phyloP scores from a whole-genome alignment of 192 early-diverging fungal species.

The Entomortierella parvispora region DNA sequence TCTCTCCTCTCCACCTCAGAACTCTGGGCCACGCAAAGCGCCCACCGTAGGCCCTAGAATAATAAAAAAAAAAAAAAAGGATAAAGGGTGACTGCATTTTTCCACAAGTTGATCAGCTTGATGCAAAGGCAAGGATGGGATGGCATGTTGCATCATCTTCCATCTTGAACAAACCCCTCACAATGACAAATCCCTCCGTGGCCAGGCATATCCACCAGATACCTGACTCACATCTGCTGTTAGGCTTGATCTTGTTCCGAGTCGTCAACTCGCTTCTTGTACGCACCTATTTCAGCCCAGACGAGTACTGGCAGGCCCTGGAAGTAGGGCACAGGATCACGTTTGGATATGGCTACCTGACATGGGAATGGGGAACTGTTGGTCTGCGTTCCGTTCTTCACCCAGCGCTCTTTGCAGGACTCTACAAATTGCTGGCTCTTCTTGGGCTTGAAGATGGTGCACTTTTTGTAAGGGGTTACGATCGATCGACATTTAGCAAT shows the following conservation, averaged over 20 bases:
- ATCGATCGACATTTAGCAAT: too few relatives aligned
- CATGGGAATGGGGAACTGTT: conserved; percentile 91
- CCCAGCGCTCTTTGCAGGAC: conserved; percentile 83
- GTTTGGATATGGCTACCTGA: conserved; percentile 91
- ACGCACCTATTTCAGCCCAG: conserved; percentile 89
- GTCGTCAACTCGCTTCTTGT: conserved; percentile 67
- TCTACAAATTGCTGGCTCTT: conserved; percentile 72
- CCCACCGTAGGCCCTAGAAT: background rate
- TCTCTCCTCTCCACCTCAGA: too few relatives aligned
- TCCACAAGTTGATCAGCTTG: too few relatives aligned
- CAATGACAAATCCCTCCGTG: background rate
- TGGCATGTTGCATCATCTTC: too few relatives aligned
- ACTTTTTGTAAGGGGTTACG: conserved; percentile 77
- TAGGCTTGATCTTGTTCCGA: conserved; percentile 66
- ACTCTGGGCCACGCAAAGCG: too few relatives aligned
- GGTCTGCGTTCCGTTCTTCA: conserved; percentile 84
- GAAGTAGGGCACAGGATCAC: conserved; percentile 90
- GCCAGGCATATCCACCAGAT: background rate
- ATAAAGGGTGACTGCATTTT: background rate
- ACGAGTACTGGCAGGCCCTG: conserved; percentile 97
- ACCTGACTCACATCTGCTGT: conserved; percentile 20
- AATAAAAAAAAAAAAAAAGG: background rate
- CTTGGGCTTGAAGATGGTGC: conserved; percentile 72
- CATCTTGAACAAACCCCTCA: background rate
- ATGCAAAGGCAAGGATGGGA: too few relatives aligned